Evolutionary conservation across 129 eudicot genomes (phyloP).

Genomic region (Sambucus nigra): DNA sequence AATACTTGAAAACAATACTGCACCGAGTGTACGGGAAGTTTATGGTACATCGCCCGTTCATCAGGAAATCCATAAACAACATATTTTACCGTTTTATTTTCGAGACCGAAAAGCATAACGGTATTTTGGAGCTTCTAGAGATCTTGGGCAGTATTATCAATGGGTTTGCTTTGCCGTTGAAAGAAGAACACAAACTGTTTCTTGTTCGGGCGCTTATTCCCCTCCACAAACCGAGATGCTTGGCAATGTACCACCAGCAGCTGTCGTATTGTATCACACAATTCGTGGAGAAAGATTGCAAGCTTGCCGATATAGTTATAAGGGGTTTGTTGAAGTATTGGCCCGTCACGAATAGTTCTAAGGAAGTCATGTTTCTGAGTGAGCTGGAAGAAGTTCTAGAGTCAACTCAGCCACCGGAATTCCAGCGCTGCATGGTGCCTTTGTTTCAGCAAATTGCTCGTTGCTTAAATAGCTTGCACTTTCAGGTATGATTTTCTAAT

Average conservation of each 20-base stretch:
- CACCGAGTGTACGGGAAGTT: conserved; percentile 83
- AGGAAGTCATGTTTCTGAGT: conserved; percentile 73
- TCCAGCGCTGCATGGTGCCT: conserved; percentile 78
- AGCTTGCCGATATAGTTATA: conserved; percentile 72
- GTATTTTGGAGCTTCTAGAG: conserved; percentile 77
- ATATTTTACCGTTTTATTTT: conserved; percentile 55
- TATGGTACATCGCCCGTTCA: conserved; percentile 79
- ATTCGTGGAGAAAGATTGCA: conserved; percentile 77
- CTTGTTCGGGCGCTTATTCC: conserved; percentile 65
- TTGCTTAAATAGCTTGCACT: conserved; percentile 71
- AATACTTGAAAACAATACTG: conserved; percentile 67
- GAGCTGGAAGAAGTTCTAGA: conserved; percentile 86
- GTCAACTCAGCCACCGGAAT: conserved; percentile 66
- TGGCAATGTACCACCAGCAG: conserved; percentile 79
- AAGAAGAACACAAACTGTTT: conserved; percentile 81
- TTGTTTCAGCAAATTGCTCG: conserved; percentile 63
- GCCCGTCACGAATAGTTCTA: conserved; percentile 79
- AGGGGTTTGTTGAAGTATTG: conserved; percentile 76
- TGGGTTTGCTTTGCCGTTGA: conserved; percentile 79
- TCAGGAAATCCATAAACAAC: conserved; percentile 70
- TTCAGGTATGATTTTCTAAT: conserved; percentile 42
- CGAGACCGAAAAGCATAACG: conserved; percentile 76
- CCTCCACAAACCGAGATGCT: conserved; percentile 66
- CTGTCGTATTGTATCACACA: conserved; percentile 66
- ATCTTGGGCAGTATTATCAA: conserved; percentile 73